Conservation (phyloP, 177 flowering plant species). For the Telopea speciosissima region DNA sequence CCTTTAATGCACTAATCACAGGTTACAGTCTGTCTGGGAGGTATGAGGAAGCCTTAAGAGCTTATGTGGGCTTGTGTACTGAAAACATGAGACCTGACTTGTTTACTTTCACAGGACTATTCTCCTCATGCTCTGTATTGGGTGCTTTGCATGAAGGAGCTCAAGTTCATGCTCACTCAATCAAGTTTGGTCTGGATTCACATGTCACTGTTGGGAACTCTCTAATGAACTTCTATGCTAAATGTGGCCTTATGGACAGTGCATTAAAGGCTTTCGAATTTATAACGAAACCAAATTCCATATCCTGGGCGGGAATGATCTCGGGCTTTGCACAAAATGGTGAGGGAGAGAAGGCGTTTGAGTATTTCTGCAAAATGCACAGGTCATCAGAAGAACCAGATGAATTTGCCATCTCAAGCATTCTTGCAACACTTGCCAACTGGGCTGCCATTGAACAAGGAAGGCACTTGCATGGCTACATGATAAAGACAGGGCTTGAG, state of each 20-base stretch:
- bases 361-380: constrained; percentile 22
- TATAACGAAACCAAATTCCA: constrained; percentile 14
- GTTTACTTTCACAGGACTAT: constrained; percentile 23
- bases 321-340: constrained; percentile 29
- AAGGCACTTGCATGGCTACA: constrained; percentile 18
- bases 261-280: constrained; percentile 24
- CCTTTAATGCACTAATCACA: constrained; percentile 34
- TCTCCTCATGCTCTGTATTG: constrained; percentile 21
- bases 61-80: constrained; percentile 12
- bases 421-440: constrained; percentile 19
- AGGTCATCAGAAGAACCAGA: constrained; percentile 10
- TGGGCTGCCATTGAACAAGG: constrained; percentile 18
- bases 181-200: constrained; percentile 23
- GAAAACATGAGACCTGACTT: constrained; percentile 20
- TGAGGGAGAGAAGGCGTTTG: constrained; percentile 20
- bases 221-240: constrained; percentile 21
- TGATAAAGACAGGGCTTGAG: constrained; percentile 18
- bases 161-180: constrained; percentile 26
- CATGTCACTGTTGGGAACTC: constrained; percentile 27
- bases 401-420: constrained; percentile 24
- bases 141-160: constrained; percentile 21
- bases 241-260: constrained; percentile 18
- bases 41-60: constrained; percentile 20
- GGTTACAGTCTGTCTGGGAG: constrained; percentile 25
- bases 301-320: constrained; percentile 32